phyloP scores from a whole-genome alignment of 768 basidiomycete genomes.

The Crepidotus variabilis region DNA sequence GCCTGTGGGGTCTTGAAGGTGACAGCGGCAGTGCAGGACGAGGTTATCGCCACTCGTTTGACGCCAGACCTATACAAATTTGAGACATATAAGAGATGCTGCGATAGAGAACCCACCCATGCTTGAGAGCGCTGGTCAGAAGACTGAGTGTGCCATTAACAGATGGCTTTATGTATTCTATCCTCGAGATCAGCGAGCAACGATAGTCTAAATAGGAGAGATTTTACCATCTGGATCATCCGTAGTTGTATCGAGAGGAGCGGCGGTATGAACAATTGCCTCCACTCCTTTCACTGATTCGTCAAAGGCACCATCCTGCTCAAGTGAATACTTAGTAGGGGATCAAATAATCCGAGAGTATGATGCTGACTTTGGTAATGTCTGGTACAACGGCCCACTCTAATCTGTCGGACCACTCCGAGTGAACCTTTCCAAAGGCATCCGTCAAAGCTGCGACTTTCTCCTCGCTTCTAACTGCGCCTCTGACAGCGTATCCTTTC shows the following conservation, averaged over 20 bases:
- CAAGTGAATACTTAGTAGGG: background rate
- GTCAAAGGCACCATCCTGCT: slow-evolving; percentile 67
- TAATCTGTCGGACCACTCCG: slow-evolving; percentile 52
- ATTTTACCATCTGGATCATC: slow-evolving; percentile 36
- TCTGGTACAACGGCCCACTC: slow-evolving; percentile 71
- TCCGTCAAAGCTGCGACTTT: slow-evolving; percentile 58
- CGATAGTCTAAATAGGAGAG: background rate
- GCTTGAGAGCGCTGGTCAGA: slow-evolving; percentile 55
- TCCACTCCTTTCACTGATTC: slow-evolving; percentile 74
- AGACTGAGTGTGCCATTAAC: slow-evolving; percentile 67
- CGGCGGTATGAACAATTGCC: slow-evolving; percentile 67
- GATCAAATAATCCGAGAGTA: background rate
- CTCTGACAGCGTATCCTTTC: slow-evolving; percentile 61
- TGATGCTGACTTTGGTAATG: slow-evolving; percentile 37
- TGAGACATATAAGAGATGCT: background rate
- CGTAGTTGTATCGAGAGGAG: slow-evolving; percentile 47
- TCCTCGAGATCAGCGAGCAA: background rate
- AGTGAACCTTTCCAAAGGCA: slow-evolving; percentile 34
- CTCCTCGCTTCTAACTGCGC: slow-evolving; percentile 56
- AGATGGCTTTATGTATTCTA: slow-evolving; percentile 67
- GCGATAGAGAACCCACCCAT: slow-evolving; percentile 32
- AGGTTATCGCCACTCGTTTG: slow-evolving; percentile 67
- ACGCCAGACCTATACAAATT: slow-evolving; percentile 33
- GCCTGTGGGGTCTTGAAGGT: background rate
- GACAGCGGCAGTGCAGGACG: slow-evolving; percentile 44